A percentile compares a stretch with the other conserved stretches of the same genome.
Conservation (phyloP, 1,284 basidiomycete species). For the Schizophyllum commune region DNA sequence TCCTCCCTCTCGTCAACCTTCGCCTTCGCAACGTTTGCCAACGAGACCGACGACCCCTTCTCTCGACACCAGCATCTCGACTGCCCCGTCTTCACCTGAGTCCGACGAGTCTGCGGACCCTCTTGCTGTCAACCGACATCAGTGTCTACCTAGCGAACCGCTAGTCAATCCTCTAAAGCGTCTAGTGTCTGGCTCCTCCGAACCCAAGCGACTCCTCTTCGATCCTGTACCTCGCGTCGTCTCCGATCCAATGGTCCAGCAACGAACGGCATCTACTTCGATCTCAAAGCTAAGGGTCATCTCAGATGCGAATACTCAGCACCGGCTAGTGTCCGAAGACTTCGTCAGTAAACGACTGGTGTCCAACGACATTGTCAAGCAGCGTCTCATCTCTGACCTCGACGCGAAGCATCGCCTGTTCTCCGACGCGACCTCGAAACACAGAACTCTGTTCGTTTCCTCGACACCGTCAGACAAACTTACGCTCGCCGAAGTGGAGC, state of each 20-base stretch:
- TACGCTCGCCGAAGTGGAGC: neutral
- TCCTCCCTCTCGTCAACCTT: no score
- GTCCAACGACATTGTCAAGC: no score
- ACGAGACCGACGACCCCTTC: neutral
- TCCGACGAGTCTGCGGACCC: conserved; percentile 18
- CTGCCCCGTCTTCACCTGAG: neutral
- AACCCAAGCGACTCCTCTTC: no score
- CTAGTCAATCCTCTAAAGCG: neutral
- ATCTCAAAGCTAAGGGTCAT: no score
- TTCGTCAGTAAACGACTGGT: no score
- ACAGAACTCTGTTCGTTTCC: conserved; percentile 1
- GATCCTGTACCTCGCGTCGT: no score
- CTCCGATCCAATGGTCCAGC: no score
- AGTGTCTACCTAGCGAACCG: neutral
- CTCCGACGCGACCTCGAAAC: conserved; percentile 2
- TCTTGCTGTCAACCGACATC: conserved; percentile 5
- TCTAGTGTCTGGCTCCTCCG: neutral
- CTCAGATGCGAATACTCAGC: no score
- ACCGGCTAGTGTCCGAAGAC: no score
- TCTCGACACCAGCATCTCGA: neutral
- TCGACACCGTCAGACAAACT: neutral
- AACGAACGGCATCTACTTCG: no score
- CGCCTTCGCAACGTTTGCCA: no score
- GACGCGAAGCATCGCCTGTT: neutral
- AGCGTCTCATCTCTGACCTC: no score